Conservation (phyloP, 2,329 filamentous ascomycete species). For the Paraconiothyrium sp. region DNA sequence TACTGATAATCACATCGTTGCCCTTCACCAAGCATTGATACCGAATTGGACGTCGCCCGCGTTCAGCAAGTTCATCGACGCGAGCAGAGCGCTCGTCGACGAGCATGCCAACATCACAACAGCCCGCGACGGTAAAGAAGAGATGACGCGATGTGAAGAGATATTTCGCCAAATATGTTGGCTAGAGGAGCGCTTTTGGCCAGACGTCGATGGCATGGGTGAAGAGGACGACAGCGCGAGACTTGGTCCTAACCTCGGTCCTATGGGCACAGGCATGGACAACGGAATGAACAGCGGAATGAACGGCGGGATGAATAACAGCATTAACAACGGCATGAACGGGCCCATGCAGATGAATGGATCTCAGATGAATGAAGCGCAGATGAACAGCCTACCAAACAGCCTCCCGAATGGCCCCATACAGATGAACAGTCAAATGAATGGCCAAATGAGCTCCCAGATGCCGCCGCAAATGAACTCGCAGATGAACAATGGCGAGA, state of each 20-base stretch:
- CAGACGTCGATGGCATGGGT: conserved; percentile 60
- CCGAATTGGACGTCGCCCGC: conserved; percentile 62
- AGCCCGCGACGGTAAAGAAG: conserved; percentile 57
- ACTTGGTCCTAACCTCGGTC: conserved; percentile 27
- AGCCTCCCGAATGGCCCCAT: conserved; percentile 19
- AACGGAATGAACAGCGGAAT: conserved; percentile 34
- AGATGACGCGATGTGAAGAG: conserved; percentile 58
- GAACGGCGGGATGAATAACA: conserved; percentile 17
- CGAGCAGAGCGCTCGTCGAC: conserved; percentile 58
- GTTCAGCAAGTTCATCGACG: conserved; percentile 61
- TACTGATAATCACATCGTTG: conserved; percentile 56
- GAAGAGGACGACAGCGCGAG: conserved; percentile 52
- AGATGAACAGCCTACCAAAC: conserved; percentile 25
- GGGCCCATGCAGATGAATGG: conserved; percentile 24
- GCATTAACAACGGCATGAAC: conserved; percentile 28
- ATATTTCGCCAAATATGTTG: conserved; percentile 60
- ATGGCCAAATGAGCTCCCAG: conserved; percentile 22
- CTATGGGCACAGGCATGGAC: conserved; percentile 33
- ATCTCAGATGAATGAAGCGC: conserved; percentile 13
- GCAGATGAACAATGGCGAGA: conserved; percentile 28
- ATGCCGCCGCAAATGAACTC: conserved; percentile 22
- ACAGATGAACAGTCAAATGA: conserved; percentile 23
- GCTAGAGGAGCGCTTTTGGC: conserved; percentile 60
- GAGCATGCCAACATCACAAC: conserved; percentile 60
- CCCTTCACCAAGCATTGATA: conserved; percentile 60